Evolutionary conservation across 116 monocot genomes (phyloP).

Genomic region (Cymodocea nodosa): DNA sequence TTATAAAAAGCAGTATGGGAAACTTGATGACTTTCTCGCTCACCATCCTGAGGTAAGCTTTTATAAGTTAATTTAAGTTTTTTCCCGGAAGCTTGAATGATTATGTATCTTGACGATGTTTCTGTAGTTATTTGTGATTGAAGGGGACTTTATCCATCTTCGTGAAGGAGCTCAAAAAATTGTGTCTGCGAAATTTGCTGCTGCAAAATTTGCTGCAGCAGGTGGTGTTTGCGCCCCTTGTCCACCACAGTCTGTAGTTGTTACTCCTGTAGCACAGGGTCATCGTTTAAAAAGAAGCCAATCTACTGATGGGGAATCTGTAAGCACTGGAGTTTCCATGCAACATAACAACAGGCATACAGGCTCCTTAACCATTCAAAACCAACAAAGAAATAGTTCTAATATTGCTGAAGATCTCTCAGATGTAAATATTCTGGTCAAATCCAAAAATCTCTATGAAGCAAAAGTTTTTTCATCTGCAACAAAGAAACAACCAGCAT

Average conservation of each 20-base stretch:
- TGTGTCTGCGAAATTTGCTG: constrained; percentile 82
- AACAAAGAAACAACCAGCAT: constrained; percentile 16
- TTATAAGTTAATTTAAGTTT: background rate
- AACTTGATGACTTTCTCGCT: constrained; percentile 82
- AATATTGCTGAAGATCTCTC: constrained; percentile 30
- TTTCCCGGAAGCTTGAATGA: background rate
- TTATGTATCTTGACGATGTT: constrained; percentile 13
- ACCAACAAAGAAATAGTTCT: constrained; percentile 34
- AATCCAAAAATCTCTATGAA: constrained; percentile 27
- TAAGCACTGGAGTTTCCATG: constrained; percentile 7
- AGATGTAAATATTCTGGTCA: constrained; percentile 37
- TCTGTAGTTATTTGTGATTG: constrained; percentile 83
- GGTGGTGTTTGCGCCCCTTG: constrained; percentile 50
- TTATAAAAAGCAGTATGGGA: constrained; percentile 82
- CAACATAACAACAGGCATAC: constrained; percentile 11
- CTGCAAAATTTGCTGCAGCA: constrained; percentile 87
- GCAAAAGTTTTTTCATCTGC: constrained; percentile 20
- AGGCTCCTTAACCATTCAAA: background rate
- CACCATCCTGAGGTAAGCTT: constrained; percentile 71
- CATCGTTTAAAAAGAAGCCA: constrained; percentile 39
- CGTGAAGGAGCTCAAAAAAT: constrained; percentile 94
- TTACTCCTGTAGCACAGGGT: constrained; percentile 91
- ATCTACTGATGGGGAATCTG: constrained; percentile 27
- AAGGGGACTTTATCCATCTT: constrained; percentile 86
- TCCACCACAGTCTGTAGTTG: constrained; percentile 71